Evolutionary conservation across 2,329 filamentous ascomycete genomes (phyloP).

Genomic region (Raffaelea albimanens): DNA sequence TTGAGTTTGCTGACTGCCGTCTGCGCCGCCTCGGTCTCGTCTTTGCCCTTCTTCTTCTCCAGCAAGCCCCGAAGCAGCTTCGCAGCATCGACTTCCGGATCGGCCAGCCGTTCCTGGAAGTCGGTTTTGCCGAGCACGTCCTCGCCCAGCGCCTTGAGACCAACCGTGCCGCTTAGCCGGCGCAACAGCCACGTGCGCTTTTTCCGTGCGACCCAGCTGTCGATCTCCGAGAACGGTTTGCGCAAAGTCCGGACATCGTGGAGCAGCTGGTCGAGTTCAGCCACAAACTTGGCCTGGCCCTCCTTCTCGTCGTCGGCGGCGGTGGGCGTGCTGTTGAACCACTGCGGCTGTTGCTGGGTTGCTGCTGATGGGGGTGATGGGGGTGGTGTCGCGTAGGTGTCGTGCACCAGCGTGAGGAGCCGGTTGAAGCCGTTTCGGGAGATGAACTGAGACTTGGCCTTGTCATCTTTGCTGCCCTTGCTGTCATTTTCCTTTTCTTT

Average conservation of each 20-base stretch:
- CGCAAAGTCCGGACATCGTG: constrained; percentile 34
- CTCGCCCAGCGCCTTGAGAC: constrained; percentile 14
- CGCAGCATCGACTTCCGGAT: constrained; percentile 1
- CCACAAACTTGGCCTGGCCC: constrained; percentile 36
- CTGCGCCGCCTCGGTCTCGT: neutral
- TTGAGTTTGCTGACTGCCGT: constrained; percentile 9
- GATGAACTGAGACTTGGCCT: constrained; percentile 17
- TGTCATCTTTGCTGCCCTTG: neutral
- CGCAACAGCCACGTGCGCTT: constrained; percentile 38
- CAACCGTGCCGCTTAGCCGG: constrained; percentile 15
- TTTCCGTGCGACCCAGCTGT: constrained; percentile 39
- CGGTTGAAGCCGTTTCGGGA: constrained; percentile 39
- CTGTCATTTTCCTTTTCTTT: neutral
- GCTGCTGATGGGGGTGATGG: neutral
- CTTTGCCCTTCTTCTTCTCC: neutral
- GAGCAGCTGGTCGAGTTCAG: constrained; percentile 39
- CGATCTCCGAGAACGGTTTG: constrained; percentile 34
- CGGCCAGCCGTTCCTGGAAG: constrained; percentile 4
- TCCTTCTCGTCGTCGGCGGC: constrained; percentile 30
- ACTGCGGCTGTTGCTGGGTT: constrained; percentile 28
- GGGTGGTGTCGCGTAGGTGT: constrained; percentile 25
- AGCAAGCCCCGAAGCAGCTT: neutral
- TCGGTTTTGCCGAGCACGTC: constrained; percentile 7
- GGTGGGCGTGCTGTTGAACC: constrained; percentile 32
- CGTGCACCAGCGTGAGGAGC: constrained; percentile 34